phyloP scores from a whole-genome alignment of 345 rosid genomes.

The Salix caprea region DNA sequence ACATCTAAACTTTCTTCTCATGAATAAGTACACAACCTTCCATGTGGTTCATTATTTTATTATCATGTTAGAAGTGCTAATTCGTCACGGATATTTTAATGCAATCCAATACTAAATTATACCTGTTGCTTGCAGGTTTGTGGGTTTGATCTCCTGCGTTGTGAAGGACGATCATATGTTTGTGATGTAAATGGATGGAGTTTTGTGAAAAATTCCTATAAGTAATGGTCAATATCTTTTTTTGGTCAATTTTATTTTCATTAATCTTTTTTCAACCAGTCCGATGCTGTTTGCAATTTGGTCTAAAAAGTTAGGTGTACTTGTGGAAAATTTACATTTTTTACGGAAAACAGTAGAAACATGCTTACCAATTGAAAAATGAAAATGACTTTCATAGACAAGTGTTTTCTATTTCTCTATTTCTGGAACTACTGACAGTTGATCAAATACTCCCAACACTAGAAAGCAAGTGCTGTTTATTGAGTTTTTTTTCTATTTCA shows the following conservation, averaged over 20 bases:
- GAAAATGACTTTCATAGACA: neutral
- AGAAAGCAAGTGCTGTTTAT: neutral
- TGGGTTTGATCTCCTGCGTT: constrained; percentile 97
- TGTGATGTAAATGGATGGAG: constrained; percentile 99
- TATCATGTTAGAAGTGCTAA: neutral
- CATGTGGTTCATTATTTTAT: neutral
- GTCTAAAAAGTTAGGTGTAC: neutral
- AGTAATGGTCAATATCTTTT: constrained; percentile 44
- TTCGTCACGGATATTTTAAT: neutral
- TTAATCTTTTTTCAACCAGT: neutral
- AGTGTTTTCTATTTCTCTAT: neutral
- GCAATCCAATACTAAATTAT: neutral
- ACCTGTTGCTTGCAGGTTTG: constrained; percentile 63
- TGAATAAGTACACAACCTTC: neutral
- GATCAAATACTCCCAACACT: neutral
- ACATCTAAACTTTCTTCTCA: neutral
- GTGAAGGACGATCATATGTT: constrained; percentile 93
- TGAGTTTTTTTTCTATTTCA: neutral
- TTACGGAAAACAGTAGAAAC: neutral
- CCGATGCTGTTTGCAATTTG: neutral
- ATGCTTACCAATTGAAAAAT: neutral
- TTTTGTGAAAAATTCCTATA: constrained; percentile 97
- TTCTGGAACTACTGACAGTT: neutral
- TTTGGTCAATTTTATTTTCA: neutral
- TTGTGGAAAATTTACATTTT: neutral